These are phyloP conservation scores for Hypomyces perniciosus DNA, from an alignment of 2,329 filamentous ascomycete genomes.

Conservation along the genomic window DNA sequence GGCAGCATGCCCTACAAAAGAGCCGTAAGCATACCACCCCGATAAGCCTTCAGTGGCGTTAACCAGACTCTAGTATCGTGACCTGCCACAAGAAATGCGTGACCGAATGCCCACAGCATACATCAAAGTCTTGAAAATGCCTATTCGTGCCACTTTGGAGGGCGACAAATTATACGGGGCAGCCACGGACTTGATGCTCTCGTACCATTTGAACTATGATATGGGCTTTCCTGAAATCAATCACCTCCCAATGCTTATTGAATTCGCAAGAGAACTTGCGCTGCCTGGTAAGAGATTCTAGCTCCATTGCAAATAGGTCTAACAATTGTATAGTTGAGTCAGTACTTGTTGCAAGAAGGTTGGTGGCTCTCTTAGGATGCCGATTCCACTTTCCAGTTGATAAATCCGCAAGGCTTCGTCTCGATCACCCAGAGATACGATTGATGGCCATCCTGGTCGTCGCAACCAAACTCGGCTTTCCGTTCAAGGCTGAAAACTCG, in stretches of 20 bases:
- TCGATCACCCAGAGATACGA: slow-evolving; percentile 68
- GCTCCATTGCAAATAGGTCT: slow-evolving; percentile 15
- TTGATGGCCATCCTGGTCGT: slow-evolving; percentile 67
- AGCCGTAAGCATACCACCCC: slow-evolving; percentile 44
- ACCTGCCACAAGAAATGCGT: slow-evolving; percentile 59
- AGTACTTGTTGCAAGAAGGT: slow-evolving; percentile 30
- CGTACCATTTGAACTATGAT: slow-evolving; percentile 62
- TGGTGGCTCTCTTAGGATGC: slow-evolving; percentile 48
- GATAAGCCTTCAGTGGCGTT: not conserved
- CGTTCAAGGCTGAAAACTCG: slow-evolving; percentile 55
- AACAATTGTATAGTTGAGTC: slow-evolving; percentile 48
- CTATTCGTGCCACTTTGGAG: slow-evolving; percentile 35
- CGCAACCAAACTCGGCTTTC: slow-evolving; percentile 72
- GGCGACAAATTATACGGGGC: slow-evolving; percentile 58
- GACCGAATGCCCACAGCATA: slow-evolving; percentile 58
- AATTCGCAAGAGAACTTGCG: slow-evolving; percentile 64
- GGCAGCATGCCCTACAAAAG: slow-evolving; percentile 67
- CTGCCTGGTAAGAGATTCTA: slow-evolving; percentile 56
- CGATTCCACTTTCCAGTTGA: slow-evolving; percentile 45
- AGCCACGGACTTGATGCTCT: slow-evolving; percentile 55
- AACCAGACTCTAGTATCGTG: slow-evolving; percentile 38
- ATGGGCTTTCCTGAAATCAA: slow-evolving; percentile 71
- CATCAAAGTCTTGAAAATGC: slow-evolving; percentile 51
- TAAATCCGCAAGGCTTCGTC: slow-evolving; percentile 37
- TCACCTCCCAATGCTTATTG: slow-evolving; percentile 58